Evolutionary conservation across 2,329 filamentous ascomycete species (phyloP), one percentile per base, ranked within the genome.

Genomic region (Malbranchea zuffiana): DNA sequence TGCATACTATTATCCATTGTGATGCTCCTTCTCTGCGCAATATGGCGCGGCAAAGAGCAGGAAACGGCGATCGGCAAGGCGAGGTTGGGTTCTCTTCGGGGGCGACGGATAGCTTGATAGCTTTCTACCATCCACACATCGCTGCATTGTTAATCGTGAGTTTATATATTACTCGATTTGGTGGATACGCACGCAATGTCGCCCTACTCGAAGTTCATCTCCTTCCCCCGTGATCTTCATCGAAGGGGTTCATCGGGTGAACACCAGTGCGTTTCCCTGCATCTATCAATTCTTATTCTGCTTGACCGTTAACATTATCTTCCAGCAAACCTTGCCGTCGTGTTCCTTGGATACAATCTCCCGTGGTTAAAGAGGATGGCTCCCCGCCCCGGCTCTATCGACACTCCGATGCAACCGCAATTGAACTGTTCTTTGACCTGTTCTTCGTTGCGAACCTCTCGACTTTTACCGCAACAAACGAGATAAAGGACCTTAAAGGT

Each of bases 401-500:
- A 17, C 60, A 64, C 42, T 53, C 57, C n/a, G 69, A 72, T 51
- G 67, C 69, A 4, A 71, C 63, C 1, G 66, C 68, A 11, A 62
- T 71, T 29, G 67, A 75, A 48, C 57, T 75, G 3, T 75, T 75
- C 49, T 75, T 71, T 47, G 72, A 75, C 50, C 56, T 76, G 1
- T 75, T 75, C 47, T 74, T 76, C 41, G 71, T 78, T 5, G 76
- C 74, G 39, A 80, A 80, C 47, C 61, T 80, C 37, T 74, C 72
- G 3, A 75, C 76, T 8, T 80, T 80, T 47, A 72, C 70, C 3
- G 61, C 61, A 6, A 60, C 65, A 3, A 67, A 72, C 44, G 68
- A 73, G 27, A 72, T 75, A 44, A 72, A 71, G 45, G 63, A 69
- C 42, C 34, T 55, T 11, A 51, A 60, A 48, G 52, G 57, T 59